phyloP scores from a whole-genome alignment of 2,329 filamentous ascomycete genomes.

The Claviceps humidiphila region DNA sequence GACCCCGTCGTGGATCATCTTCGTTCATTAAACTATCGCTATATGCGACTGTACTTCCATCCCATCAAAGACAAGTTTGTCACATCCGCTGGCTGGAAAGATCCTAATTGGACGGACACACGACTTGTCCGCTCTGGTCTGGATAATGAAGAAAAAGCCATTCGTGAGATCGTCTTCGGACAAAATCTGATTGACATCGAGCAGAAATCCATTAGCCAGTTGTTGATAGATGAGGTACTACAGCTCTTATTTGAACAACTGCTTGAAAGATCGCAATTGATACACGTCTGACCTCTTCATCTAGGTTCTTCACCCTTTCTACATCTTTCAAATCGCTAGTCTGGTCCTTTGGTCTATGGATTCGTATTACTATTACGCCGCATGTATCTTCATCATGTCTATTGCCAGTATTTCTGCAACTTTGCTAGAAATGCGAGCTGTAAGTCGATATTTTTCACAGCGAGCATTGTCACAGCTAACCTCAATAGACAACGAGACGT shows the following conservation, averaged over 20 bases:
- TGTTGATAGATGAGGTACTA: constrained; percentile 73
- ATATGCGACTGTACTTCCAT: constrained; percentile 86
- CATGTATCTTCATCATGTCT: constrained; percentile 90
- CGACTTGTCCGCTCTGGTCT: constrained; percentile 64
- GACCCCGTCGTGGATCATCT: constrained; percentile 66
- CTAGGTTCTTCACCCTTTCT: constrained; percentile 89
- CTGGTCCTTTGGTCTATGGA: constrained; percentile 89
- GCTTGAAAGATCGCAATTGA: background rate
- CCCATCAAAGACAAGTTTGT: constrained; percentile 80
- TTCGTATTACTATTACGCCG: constrained; percentile 94
- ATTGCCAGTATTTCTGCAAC: constrained; percentile 83
- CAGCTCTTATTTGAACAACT: background rate
- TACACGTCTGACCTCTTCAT: background rate
- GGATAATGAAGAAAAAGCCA: constrained; percentile 75
- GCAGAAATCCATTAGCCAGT: constrained; percentile 69
- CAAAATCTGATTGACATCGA: constrained; percentile 85
- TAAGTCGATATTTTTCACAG: constrained; percentile 25
- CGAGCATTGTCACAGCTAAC: constrained; percentile 1
- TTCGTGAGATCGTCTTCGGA: constrained; percentile 77
- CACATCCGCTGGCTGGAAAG: constrained; percentile 83
- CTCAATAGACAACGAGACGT: constrained; percentile 66
- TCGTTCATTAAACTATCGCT: constrained; percentile 77
- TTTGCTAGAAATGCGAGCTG: constrained; percentile 74
- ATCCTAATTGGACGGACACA: constrained; percentile 74
- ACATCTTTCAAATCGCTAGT: constrained; percentile 94